Evolutionary conservation across 805 yeast species (phyloP).

Genomic region (Brettanomyces naardenensis): DNA sequence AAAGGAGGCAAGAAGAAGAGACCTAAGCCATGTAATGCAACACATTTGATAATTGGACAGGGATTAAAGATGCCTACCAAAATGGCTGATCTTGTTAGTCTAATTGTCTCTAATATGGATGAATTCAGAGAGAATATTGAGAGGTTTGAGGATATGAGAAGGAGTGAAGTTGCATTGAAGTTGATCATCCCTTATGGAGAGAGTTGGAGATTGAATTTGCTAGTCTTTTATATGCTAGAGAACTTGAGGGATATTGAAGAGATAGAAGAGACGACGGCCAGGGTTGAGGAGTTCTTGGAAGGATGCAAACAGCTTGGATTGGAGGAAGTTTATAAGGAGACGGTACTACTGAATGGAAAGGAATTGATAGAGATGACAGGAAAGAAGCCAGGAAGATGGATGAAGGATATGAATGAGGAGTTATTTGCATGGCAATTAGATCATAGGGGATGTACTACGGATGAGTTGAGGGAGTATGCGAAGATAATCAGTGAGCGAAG

Average conservation of each 20-base stretch:
- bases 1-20: slow-evolving; percentile 1
- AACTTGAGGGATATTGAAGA: slow-evolving; percentile 7
- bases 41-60: slow-evolving; percentile 35
- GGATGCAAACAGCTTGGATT: slow-evolving; percentile 29
- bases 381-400: slow-evolving; percentile 83
- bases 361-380: slow-evolving; percentile 42
- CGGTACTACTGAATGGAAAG: slow-evolving; percentile 74
- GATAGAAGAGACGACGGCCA: slow-evolving; percentile 16
- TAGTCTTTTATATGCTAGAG: slow-evolving; percentile 14
- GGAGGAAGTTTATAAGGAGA: slow-evolving; percentile 37
- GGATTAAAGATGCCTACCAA: slow-evolving; percentile 60
- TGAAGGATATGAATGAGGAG: slow-evolving; percentile 46
- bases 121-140: slow-evolving; percentile 23
- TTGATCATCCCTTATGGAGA: slow-evolving; percentile 44
- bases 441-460: slow-evolving; percentile 46
- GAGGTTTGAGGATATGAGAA: slow-evolving; percentile 22
- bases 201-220: slow-evolving; percentile 37
- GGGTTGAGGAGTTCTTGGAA: slow-evolving; percentile 28
- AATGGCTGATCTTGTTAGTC: slow-evolving; percentile 44
- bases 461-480: slow-evolving; percentile 46
- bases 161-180: slow-evolving; percentile 56
- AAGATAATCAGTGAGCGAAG: no score
- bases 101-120: slow-evolving; percentile 29
- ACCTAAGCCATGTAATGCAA: slow-evolving; percentile 19
- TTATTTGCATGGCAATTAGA: slow-evolving; percentile 73